Evolutionary conservation across 352 stramenopile genomes (phyloP).

Genomic region (Phytophthora hybrid): DNA sequence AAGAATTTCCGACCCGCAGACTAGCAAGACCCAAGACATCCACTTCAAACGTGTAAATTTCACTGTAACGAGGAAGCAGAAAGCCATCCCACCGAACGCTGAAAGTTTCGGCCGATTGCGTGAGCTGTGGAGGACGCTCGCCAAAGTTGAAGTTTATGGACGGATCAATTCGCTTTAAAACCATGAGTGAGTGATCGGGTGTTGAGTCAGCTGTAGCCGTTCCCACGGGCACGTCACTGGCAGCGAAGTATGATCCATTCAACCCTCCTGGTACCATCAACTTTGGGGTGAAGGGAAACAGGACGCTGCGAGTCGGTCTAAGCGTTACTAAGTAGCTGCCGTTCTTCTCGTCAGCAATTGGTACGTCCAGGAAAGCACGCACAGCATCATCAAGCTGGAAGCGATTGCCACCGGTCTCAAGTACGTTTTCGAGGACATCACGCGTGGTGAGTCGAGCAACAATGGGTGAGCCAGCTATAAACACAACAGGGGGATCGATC

Average conservation of each 20-base stretch:
- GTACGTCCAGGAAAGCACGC: constrained; percentile 25
- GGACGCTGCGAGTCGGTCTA: constrained; percentile 20
- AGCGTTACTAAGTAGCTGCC: constrained; percentile 58
- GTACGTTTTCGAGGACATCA: constrained; percentile 55
- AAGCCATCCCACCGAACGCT: constrained; percentile 69
- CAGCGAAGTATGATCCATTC: constrained; percentile 62
- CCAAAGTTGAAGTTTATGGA: constrained; percentile 63
- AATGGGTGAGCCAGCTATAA: constrained; percentile 47
- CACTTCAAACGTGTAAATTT: constrained; percentile 67
- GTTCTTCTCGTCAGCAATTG: constrained; percentile 44
- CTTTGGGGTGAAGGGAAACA: constrained; percentile 54
- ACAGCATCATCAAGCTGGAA: constrained; percentile 51
- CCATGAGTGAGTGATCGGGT: constrained; percentile 21
- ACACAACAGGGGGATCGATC: constrained; percentile 33
- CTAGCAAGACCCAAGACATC: constrained; percentile 44
- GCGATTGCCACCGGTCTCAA: constrained; percentile 59
- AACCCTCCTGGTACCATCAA: constrained; percentile 63
- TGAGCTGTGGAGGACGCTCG: constrained; percentile 39
- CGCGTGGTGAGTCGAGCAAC: constrained; percentile 50
- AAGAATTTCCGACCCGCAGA: constrained; percentile 35
- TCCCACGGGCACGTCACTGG: constrained; percentile 37
- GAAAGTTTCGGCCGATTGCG: constrained; percentile 56
- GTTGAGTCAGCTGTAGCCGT: constrained; percentile 28
- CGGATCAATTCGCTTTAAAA: constrained; percentile 43
- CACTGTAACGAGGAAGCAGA: constrained; percentile 53